Base-by-base conservation (phyloP, 495 filamentous ascomycete genomes). In the Xylaria castorea region DNA sequence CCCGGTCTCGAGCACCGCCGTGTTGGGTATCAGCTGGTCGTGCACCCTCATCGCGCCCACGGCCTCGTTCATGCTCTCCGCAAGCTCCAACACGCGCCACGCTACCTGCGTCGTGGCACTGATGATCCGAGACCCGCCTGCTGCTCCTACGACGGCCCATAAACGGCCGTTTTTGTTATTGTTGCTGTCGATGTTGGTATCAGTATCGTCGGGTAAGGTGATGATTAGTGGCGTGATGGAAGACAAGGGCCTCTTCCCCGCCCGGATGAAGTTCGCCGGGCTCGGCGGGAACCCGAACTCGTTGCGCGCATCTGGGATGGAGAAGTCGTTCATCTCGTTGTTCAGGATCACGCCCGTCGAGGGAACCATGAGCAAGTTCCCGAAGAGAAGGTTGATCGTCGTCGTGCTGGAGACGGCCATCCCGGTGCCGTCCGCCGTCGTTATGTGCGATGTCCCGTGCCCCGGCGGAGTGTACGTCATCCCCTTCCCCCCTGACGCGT, bases 271-370 rank as follows among this genome's bases (percentile, higher is more conserved):
- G 83, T 97, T 95, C 5, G 90, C 85, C 3, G 89, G 88, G 0
- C 87, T 90, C 34, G 92, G 93, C 42, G 90, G 81, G 80, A 91
- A 95, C 51, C 92, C 93, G 74, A 95, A 97, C 22, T 87, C 87
- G 82, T 95, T 95, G 38, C 85, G 86, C 9, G 82, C 80, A 34
- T 87, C 89, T 2, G 93, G 93, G 74, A 93, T 92, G 14, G 89
- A 91, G 82, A 94, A 93, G 86, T 91, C 91, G 77, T 95, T 91
- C 93, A 95, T 95, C 78, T 94, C 92, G 77, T 95, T 90, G 80
- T 97, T 97, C 88, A 96, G 92, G 61, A 97, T 92, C 63, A 97
- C 88, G 16, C 88, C 88, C 0, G 93, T 96, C 75, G 94, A 90
- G 0, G 94, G 93, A 0, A 94, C 90, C 82, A 97, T 89, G 46